Percentiles rank a stretch among this genome's conserved stretches.
phyloP scores from a whole-genome alignment of 1,139 yeast genomes.

The Debaryomyces udenii region DNA sequence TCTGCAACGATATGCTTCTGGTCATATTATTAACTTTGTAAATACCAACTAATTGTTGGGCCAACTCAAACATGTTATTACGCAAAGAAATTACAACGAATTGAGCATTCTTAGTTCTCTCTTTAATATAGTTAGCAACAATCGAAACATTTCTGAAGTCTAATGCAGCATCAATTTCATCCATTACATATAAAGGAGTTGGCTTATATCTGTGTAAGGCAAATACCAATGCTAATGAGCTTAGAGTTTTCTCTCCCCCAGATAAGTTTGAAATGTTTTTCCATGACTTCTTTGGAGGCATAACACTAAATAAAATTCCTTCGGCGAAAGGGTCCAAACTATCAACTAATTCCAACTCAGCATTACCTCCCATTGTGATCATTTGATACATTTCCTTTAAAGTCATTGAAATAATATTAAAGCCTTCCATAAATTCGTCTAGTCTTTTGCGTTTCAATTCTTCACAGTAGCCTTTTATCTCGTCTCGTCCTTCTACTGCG shows the following conservation, averaged over 20 bases:
- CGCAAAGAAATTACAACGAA: slow-evolving; percentile 93
- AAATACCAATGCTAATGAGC: slow-evolving; percentile 93
- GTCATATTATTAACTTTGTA: slow-evolving; percentile 94
- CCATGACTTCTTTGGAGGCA: slow-evolving; percentile 99
- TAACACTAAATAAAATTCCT: slow-evolving; percentile 93
- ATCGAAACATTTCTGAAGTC: slow-evolving; percentile 96
- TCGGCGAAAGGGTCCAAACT: slow-evolving; percentile 97
- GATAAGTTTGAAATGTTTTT: slow-evolving; percentile 90
- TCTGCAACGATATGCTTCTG: slow-evolving; percentile 74
- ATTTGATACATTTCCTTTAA: slow-evolving; percentile 96
- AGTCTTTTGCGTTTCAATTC: slow-evolving; percentile 72
- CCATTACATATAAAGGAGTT: slow-evolving; percentile 98
- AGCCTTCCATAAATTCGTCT: slow-evolving; percentile 93
- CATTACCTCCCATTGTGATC: slow-evolving; percentile 99
- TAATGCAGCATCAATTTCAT: slow-evolving; percentile 98
- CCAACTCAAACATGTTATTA: slow-evolving; percentile 96
- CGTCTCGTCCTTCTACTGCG: slow-evolving; percentile 70
- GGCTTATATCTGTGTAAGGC: slow-evolving; percentile 97
- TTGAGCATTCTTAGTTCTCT: slow-evolving; percentile 94
- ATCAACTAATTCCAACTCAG: slow-evolving; percentile 94
- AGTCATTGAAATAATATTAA: slow-evolving; percentile 81
- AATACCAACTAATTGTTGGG: slow-evolving; percentile 92
- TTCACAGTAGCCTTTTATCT: slow-evolving; percentile 63
- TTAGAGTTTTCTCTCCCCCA: slow-evolving; percentile 97
- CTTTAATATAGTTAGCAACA: slow-evolving; percentile 95